Percentiles rank a stretch among this genome's conserved stretches.
Evolutionary conservation across 1,139 yeast genomes (phyloP).

Genomic region (Geotrichum histeridarum): DNA sequence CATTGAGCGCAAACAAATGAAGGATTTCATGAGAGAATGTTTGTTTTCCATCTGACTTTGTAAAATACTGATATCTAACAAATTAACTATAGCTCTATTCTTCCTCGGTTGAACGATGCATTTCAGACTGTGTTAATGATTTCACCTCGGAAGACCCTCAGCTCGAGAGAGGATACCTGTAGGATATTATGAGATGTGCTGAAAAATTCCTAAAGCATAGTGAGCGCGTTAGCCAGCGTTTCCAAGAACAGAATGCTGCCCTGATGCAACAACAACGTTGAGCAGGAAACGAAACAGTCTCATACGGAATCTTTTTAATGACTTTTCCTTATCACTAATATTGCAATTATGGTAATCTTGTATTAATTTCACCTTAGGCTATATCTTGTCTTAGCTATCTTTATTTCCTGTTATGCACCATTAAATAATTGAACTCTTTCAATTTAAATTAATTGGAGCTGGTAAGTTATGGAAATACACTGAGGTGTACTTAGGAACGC

Average conservation of each 20-base stretch:
- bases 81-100: constrained; percentile 54
- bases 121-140: constrained; percentile 94
- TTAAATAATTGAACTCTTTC: no score
- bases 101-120: constrained; percentile 91
- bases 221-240: constrained; percentile 97
- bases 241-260: constrained; percentile 76
- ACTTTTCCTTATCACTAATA: no score
- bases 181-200: constrained; percentile 85
- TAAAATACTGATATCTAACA: not conserved
- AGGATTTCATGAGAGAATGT: constrained; percentile 87
- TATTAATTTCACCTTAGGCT: no score
- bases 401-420: no score
- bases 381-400: no score
- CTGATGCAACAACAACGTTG: constrained; percentile 16
- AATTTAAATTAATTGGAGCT: no score
- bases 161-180: constrained; percentile 79
- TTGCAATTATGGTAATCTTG: no score
- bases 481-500: no score
- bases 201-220: constrained; percentile 97
- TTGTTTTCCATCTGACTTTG: not conserved
- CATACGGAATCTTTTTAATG: no score
- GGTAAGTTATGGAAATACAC: no score
- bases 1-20: constrained; percentile 97
- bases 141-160: constrained; percentile 87
- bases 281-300: not conserved